Conservation (phyloP, 495 filamentous ascomycete species). For the Xylaria nigripes region DNA sequence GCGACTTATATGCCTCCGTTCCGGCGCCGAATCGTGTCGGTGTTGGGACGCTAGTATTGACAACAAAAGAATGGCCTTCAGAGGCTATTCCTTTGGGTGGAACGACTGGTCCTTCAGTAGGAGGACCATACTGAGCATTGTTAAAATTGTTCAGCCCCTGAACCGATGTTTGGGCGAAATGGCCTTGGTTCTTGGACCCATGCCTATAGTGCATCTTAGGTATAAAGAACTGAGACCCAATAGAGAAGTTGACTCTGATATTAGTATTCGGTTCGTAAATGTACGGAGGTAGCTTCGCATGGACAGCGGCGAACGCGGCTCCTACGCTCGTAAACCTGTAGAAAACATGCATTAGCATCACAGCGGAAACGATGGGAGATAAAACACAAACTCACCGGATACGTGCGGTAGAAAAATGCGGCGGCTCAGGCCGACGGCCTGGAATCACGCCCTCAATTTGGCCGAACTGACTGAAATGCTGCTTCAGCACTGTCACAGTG, state of each 20-base stretch:
- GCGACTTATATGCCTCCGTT: background rate
- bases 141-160: background rate
- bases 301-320: background rate
- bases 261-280: background rate
- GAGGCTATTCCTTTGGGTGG: background rate
- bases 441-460: background rate
- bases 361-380: background rate
- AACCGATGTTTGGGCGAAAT: background rate
- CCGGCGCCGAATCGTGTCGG: background rate
- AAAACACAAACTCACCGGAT: background rate
- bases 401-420: background rate
- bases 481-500: background rate
- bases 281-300: background rate
- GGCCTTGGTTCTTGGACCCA: background rate
- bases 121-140: background rate
- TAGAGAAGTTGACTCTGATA: background rate
- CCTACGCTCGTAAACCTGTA: background rate
- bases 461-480: conserved; percentile 9
- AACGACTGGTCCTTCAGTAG: no score
- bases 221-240: conserved; percentile 1
- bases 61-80: background rate
- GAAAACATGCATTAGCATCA: background rate
- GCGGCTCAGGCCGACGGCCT: no score
- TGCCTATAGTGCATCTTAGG: background rate
- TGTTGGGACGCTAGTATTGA: background rate